phyloP scores from a whole-genome alignment of 441 rosid species.

The Gossypium schwendimanii region DNA sequence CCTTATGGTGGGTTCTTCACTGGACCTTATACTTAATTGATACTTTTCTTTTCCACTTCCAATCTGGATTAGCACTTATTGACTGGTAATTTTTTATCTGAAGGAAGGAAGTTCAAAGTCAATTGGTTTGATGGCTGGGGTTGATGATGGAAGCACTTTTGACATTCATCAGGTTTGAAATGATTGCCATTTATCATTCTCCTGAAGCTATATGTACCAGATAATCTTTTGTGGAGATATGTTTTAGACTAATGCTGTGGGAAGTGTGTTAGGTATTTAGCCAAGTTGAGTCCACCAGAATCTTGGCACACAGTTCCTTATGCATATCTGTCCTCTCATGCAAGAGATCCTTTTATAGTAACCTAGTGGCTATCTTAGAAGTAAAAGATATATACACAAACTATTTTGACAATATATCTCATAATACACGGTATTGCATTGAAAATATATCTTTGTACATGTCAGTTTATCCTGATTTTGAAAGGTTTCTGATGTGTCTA shows the following conservation, averaged over 20 bases:
- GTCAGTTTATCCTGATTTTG: conserved; percentile 19
- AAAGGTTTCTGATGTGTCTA: conserved; percentile 5
- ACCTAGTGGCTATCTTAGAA: neutral
- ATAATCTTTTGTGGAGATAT: neutral
- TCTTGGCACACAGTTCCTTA: neutral
- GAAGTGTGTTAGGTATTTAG: conserved; percentile 1
- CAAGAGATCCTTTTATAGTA: neutral
- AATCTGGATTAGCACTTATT: conserved; percentile 11
- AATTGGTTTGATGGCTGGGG: conserved; percentile 63
- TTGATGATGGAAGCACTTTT: conserved; percentile 61
- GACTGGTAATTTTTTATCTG: conserved; percentile 21
- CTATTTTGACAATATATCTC: neutral
- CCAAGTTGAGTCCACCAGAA: neutral
- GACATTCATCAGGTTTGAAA: conserved; percentile 69
- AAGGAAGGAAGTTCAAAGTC: conserved; percentile 72
- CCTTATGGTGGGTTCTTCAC: conserved; percentile 59
- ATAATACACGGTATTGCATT: neutral
- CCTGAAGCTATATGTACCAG: conserved; percentile 9
- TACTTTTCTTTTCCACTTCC: neutral
- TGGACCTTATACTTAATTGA: neutral
- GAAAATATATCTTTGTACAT: neutral
- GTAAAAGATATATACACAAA: conserved; percentile 4
- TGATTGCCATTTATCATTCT: neutral
- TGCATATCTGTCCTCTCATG: neutral
- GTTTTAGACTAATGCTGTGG: conserved; percentile 2